Percentiles rank a stretch among this genome's conserved stretches.
phyloP scores from a whole-genome alignment of 2,329 filamentous ascomycete genomes.

The Aureobasidium zeae region DNA sequence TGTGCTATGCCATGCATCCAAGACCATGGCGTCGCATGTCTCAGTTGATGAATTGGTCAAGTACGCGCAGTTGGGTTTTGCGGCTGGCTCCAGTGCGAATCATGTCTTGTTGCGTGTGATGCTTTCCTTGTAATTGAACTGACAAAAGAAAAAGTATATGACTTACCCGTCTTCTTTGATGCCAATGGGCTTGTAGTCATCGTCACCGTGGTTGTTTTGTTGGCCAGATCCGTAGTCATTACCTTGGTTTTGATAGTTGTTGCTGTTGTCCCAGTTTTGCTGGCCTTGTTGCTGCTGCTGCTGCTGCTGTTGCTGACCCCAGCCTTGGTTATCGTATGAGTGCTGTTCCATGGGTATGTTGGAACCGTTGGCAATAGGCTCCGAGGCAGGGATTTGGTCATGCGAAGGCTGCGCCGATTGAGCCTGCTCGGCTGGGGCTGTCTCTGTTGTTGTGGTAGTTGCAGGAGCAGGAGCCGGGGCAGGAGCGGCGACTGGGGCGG shows the following conservation, averaged over 20 bases:
- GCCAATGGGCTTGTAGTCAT: slow-evolving; percentile 48
- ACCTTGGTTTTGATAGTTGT: slow-evolving; percentile 14
- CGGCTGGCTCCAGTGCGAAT: slow-evolving; percentile 7
- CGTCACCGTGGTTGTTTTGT: slow-evolving; percentile 26
- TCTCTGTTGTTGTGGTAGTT: slow-evolving; percentile 6
- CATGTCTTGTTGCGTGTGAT: slow-evolving; percentile 7
- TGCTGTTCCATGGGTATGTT: not conserved
- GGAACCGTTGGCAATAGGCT: slow-evolving; percentile 16
- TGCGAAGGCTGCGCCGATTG: not conserved
- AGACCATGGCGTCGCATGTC: too few relatives aligned
- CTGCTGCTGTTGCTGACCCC: not conserved
- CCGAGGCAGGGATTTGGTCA: not conserved
- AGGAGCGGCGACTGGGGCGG: not conserved
- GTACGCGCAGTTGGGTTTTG: too few relatives aligned
- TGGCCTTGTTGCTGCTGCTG: slow-evolving; percentile 11
- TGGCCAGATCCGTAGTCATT: slow-evolving; percentile 23
- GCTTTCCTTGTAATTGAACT: slow-evolving; percentile 8
- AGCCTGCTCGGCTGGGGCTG: not conserved
- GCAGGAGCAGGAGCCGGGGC: slow-evolving; percentile 3
- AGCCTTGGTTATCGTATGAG: slow-evolving; percentile 3
- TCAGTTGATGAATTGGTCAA: too few relatives aligned
- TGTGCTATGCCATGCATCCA: too few relatives aligned
- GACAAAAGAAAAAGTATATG: slow-evolving; percentile 23
- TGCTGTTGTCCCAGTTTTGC: slow-evolving; percentile 12
- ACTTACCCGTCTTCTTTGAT: slow-evolving; percentile 92